Base-by-base conservation (phyloP, 2,329 filamentous ascomycete species). In the Keithomyces neogunnii region DNA sequence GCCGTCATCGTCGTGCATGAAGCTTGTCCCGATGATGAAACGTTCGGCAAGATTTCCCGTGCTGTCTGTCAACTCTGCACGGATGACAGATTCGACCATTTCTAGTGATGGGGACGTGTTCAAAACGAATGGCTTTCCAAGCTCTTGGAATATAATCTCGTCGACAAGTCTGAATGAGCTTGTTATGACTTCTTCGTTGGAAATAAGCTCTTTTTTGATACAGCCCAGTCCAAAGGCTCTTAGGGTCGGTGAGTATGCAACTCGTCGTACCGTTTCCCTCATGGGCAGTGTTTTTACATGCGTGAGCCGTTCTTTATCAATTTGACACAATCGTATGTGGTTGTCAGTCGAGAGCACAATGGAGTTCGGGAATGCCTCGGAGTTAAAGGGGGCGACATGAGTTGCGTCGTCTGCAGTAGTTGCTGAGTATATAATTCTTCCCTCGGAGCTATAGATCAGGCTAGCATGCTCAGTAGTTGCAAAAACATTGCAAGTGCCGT, bases 401-500 rank as follows among this genome's bases (percentile, higher is more conserved):
- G 84, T 85, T 1, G 89, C 88, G 56, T 90, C 85, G 55, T 96
- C 88, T 3, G 91, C 89, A 10, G 92, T 96, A 1, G 96, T 89
- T 2, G 93, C 91, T 4, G 91, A 96, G 69, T 95, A 99, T 1
- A 96, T 83, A 40, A 96, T 86, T 28, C 91, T 81, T 1, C 88
- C 89, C 63, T 96, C 90, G 0, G 85, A 84, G 7, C 87, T 88
- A 63, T 99, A 96, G 47, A 99, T 96, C 50, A 99, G 70, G 56
- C 89, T 96, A 0, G 93, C 88, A 63, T 96, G 89, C 61, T 99
- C 93, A 52, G 90, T 96, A 0, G 89, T 95, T 0, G 90, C 89
- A 64, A 99, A 95, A 0, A 99, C 84, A 59, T 88, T 95, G 63
- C 78, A 87, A 0, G 89, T 71, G 0, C 79, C 81, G 46, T 84